Percentiles rank a stretch among this genome's conserved stretches.
Conservation (phyloP, 805 yeast species). For the Blastobotrys muscicola region DNA sequence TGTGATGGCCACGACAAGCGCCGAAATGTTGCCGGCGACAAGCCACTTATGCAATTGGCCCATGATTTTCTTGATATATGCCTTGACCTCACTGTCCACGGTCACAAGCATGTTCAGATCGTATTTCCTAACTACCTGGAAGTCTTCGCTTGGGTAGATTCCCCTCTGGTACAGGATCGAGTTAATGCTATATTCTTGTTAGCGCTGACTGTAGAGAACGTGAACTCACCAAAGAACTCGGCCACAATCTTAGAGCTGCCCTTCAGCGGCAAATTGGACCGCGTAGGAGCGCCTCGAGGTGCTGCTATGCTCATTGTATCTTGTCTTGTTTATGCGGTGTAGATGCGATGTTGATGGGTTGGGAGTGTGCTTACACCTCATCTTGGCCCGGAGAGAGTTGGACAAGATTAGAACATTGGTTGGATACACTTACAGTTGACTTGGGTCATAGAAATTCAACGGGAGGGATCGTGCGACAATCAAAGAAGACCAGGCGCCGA, state of each 20-base stretch:
- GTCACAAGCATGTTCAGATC: constrained; percentile 67
- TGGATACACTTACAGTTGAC: too few species aligned
- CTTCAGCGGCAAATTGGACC: constrained; percentile 49
- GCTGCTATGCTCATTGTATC: background rate
- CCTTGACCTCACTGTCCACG: constrained; percentile 64
- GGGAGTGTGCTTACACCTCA: background rate
- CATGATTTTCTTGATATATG: constrained; percentile 59
- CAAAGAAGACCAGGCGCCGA: too few species aligned
- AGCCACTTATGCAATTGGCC: constrained; percentile 67
- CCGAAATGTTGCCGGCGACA: constrained; percentile 53
- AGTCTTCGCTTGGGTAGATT: constrained; percentile 81
- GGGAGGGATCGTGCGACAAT: too few species aligned
- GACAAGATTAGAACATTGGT: too few species aligned
- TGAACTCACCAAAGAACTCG: constrained; percentile 55
- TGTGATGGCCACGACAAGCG: constrained; percentile 63
- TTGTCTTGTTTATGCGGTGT: background rate
- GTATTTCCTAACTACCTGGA: constrained; percentile 65
- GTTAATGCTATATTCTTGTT: constrained; percentile 59
- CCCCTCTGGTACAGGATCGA: constrained; percentile 82
- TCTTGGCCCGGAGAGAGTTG: too few species aligned
- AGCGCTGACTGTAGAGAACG: background rate
- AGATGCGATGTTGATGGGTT: background rate
- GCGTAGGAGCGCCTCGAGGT: constrained; percentile 24
- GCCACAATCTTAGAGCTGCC: constrained; percentile 75
- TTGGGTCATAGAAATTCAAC: too few species aligned